Percentiles rank a stretch among this genome's conserved stretches.
These are phyloP conservation scores for Xerocomellus amylosporus DNA, from an alignment of 768 basidiomycete genomes.

Conservation along the genomic window DNA sequence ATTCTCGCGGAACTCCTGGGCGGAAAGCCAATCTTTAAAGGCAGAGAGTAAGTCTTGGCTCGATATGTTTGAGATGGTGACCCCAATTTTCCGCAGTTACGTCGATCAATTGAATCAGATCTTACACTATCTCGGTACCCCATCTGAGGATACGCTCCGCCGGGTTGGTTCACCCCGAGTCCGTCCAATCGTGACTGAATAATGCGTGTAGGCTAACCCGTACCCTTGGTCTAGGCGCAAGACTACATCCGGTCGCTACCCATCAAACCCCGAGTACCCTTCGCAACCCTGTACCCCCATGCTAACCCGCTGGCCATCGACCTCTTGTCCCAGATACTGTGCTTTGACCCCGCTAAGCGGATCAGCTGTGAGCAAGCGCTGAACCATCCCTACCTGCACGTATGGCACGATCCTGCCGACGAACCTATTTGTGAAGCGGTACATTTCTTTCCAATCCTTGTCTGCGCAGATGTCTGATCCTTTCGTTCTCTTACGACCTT, in stretches of 20 bases:
- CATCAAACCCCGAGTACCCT: slow-evolving; percentile 92
- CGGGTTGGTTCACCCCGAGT: slow-evolving; percentile 95
- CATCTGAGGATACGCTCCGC: slow-evolving; percentile 92
- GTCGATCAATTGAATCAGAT: slow-evolving; percentile 99
- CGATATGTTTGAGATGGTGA: not conserved
- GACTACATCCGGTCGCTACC: slow-evolving; percentile 98
- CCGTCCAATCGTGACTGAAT: slow-evolving; percentile 24
- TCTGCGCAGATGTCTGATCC: not conserved
- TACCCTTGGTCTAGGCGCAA: slow-evolving; percentile 63
- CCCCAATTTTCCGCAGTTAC: slow-evolving; percentile 52
- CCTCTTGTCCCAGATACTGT: slow-evolving; percentile 84
- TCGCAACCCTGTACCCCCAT: slow-evolving; percentile 87
- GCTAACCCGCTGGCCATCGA: slow-evolving; percentile 95
- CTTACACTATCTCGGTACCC: slow-evolving; percentile 96
- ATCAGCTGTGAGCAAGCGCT: slow-evolving; percentile 96
- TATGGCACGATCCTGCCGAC: slow-evolving; percentile 98
- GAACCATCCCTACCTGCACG: slow-evolving; percentile 90
- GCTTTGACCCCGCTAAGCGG: slow-evolving; percentile 95
- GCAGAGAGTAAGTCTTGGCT: slow-evolving; percentile 72
- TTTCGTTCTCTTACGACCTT: no score
- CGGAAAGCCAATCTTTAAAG: slow-evolving; percentile 96
- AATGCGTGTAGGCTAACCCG: not conserved
- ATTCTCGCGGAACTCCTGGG: slow-evolving; percentile 91
- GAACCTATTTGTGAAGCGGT: slow-evolving; percentile 85
- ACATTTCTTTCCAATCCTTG: slow-evolving; percentile 18